phyloP scores from a whole-genome alignment of 441 rosid genomes.

The Populus tomentosa region DNA sequence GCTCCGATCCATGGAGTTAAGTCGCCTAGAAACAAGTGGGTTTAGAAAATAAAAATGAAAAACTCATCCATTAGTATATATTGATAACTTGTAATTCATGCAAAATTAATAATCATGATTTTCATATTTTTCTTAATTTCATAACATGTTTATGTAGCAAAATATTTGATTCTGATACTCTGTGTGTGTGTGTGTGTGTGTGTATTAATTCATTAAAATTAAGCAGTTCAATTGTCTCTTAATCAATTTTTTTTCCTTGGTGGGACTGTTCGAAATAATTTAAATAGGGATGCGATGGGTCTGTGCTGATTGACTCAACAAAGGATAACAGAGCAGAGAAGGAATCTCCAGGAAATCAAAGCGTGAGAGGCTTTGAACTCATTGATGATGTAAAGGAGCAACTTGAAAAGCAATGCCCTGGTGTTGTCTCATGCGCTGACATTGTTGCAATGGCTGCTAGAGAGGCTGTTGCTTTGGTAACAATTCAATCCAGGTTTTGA shows the following conservation, averaged over 20 bases:
- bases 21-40: too few species aligned
- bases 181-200: too few species aligned
- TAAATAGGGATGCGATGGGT: constrained; percentile 79
- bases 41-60: too few species aligned
- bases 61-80: too few species aligned
- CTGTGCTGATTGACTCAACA: constrained; percentile 78
- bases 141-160: not conserved
- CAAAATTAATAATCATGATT: too few species aligned
- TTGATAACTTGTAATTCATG: too few species aligned
- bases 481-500: not conserved
- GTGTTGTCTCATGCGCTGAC: constrained; percentile 94
- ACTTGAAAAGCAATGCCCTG: constrained; percentile 74
- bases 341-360: constrained; percentile 83
- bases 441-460: constrained; percentile 93
- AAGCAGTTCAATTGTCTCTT: not conserved
- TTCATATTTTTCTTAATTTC: not conserved
- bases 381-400: constrained; percentile 71
- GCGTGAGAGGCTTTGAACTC: constrained; percentile 76
- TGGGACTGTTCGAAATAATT: constrained; percentile 66
- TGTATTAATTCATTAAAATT: too few species aligned
- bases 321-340: constrained; percentile 83
- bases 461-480: constrained; percentile 79
- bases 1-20: too few species aligned
- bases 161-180: not conserved
- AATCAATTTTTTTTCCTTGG: too few species aligned